Percentiles rank a stretch among this genome's conserved stretches.
Conservation (phyloP, 23 red algal species). For the Agarophyton chilense region DNA sequence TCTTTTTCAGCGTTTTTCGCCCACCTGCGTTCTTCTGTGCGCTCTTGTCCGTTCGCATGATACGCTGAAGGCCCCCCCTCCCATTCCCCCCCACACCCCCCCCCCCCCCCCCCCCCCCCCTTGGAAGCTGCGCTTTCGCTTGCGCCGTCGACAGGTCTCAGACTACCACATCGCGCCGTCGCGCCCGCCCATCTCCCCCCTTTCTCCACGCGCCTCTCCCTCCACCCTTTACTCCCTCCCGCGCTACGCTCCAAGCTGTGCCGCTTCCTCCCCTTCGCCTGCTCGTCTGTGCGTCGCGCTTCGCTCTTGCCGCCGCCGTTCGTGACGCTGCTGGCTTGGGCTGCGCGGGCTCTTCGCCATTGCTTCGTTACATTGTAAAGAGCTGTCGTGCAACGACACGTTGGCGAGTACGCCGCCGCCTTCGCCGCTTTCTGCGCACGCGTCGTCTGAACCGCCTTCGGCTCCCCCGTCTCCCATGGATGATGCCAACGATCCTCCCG, state of each 20-base stretch:
- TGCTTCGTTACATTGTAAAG: conserved; percentile 14
- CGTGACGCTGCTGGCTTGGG: conserved; percentile 9
- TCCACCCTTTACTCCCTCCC: background rate
- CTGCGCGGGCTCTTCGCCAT: conserved; percentile 12
- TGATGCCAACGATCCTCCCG: conserved; percentile 49
- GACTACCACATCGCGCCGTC: background rate
- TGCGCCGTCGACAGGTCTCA: background rate
- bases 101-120: too few relatives aligned
- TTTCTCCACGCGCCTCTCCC: background rate
- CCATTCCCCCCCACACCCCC: too few relatives aligned
- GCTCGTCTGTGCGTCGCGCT: background rate
- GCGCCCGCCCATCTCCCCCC: background rate
- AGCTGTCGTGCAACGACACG: conserved; percentile 14
- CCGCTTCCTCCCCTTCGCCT: background rate
- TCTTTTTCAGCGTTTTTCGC: too few relatives aligned
- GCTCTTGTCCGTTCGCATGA: background rate
- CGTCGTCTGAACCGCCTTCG: conserved; percentile 12
- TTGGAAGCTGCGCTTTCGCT: background rate
- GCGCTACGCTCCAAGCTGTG: background rate
- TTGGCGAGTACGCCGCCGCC: conserved; percentile 14
- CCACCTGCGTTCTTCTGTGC: background rate
- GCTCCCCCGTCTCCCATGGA: conserved; percentile 28
- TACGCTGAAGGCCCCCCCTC: too few relatives aligned
- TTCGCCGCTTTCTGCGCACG: conserved; percentile 5
- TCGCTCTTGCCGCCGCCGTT: background rate